These are phyloP conservation scores for Thalassiosira pacifica DNA, from an alignment of 352 stramenopile species.

Conservation along the genomic window DNA sequence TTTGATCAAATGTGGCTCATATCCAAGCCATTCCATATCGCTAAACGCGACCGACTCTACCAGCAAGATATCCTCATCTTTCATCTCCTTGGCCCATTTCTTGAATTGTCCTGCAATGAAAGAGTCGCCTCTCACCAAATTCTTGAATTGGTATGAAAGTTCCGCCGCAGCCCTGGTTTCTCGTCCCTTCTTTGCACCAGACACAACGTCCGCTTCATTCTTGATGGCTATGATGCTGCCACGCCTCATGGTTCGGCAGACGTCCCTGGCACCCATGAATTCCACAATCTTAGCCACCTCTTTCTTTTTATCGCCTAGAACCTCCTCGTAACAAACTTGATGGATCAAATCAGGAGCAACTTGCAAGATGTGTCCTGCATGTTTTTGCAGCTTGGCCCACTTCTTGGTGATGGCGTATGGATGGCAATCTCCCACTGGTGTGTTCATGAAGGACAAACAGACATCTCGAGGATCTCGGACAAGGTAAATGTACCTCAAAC, in stretches of 20 bases:
- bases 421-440: slow-evolving; percentile 64
- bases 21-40: slow-evolving; percentile 46
- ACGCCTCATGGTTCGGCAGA: slow-evolving; percentile 3
- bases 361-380: slow-evolving; percentile 38
- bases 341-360: slow-evolving; percentile 41
- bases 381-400: slow-evolving; percentile 55
- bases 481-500: slow-evolving; percentile 64
- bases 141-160: slow-evolving; percentile 59
- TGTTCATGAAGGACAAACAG: slow-evolving; percentile 60
- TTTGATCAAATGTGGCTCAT: slow-evolving; percentile 39
- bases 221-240: slow-evolving; percentile 12
- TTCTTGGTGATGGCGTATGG: slow-evolving; percentile 55
- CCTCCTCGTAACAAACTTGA: slow-evolving; percentile 51
- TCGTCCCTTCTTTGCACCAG: slow-evolving; percentile 22
- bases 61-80: slow-evolving; percentile 42
- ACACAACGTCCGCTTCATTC: slow-evolving; percentile 23
- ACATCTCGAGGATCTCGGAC: slow-evolving; percentile 66
- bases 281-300: slow-evolving; percentile 4
- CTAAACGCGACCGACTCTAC: slow-evolving; percentile 51
- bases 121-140: slow-evolving; percentile 34
- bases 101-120: slow-evolving; percentile 38
- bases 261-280: slow-evolving; percentile 30
- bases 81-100: slow-evolving; percentile 52
- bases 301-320: slow-evolving; percentile 45
- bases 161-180: slow-evolving; percentile 19